These are phyloP conservation scores for Diplodia scrobiculata DNA, from an alignment of 2,329 filamentous ascomycete genomes.

Conservation along the genomic window DNA sequence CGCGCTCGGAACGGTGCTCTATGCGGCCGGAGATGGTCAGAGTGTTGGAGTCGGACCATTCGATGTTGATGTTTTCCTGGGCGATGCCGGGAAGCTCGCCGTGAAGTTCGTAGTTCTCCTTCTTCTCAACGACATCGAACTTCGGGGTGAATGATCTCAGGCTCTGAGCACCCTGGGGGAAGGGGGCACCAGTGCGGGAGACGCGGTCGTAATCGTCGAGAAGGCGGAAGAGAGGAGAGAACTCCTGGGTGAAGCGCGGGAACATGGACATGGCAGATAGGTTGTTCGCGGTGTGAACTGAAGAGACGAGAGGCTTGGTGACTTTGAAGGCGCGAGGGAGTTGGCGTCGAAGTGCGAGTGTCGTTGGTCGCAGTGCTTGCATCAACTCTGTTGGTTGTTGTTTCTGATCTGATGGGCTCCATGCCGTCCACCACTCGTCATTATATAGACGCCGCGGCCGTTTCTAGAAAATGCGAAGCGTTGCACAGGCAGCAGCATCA, in stretches of 20 bases:
- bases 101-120: conserved; percentile 71
- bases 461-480: conserved; percentile 39
- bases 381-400: conserved; percentile 36
- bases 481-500: background rate
- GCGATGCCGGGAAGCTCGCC: conserved; percentile 76
- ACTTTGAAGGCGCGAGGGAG: conserved; percentile 41
- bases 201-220: conserved; percentile 51
- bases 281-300: conserved; percentile 33
- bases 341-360: conserved; percentile 33
- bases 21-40: conserved; percentile 69
- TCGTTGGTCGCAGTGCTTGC: conserved; percentile 43
- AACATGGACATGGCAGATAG: conserved; percentile 47
- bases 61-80: conserved; percentile 73
- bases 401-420: conserved; percentile 36
- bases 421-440: background rate
- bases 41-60: conserved; percentile 76
- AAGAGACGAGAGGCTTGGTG: conserved; percentile 34
- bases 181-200: conserved; percentile 36
- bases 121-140: conserved; percentile 75
- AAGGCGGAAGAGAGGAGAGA: conserved; percentile 52
- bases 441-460: conserved; percentile 38
- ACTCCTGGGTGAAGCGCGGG: conserved; percentile 46
- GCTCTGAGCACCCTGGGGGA: conserved; percentile 36
- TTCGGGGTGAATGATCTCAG: conserved; percentile 68
- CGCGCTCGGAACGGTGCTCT: conserved; percentile 64